phyloP scores from a whole-genome alignment of 176 grass and related monocot species.

The Puya raimondii region DNA sequence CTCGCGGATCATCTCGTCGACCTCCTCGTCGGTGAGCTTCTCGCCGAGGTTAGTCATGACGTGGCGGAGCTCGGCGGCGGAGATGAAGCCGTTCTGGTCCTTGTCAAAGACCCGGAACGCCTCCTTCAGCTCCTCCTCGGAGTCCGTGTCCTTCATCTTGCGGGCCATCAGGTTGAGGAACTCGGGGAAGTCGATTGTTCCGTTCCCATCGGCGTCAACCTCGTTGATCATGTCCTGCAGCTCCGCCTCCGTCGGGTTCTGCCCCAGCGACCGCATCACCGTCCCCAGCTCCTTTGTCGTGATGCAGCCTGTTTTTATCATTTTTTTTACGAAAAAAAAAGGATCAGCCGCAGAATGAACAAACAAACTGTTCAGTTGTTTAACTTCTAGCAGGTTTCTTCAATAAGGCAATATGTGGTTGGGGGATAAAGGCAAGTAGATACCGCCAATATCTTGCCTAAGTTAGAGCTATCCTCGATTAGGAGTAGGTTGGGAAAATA shows the following conservation, averaged over 20 bases:
- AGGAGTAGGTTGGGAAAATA: too few species aligned
- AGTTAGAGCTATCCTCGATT: too few species aligned
- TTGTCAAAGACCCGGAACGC: conserved; percentile 38
- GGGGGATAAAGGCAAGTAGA: too few species aligned
- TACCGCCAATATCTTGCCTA: too few species aligned
- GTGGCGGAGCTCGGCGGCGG: conserved; percentile 31
- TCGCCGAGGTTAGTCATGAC: conserved; percentile 38
- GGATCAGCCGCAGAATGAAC: too few species aligned
- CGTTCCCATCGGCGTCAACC: conserved; percentile 25
- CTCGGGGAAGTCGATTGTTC: conserved; percentile 27
- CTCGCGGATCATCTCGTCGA: conserved; percentile 32
- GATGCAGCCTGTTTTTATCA: conserved; percentile 22
- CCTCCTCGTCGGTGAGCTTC: conserved; percentile 34
- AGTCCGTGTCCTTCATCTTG: conserved; percentile 35
- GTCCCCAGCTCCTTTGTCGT: conserved; percentile 32
- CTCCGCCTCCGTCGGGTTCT: conserved; percentile 29
- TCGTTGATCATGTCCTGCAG: conserved; percentile 36
- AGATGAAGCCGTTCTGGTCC: conserved; percentile 29
- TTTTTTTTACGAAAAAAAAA: too few species aligned
- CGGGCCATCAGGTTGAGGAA: conserved; percentile 32
- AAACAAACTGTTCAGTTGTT: too few species aligned
- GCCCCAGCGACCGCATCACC: conserved; percentile 29
- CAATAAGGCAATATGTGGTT: too few species aligned
- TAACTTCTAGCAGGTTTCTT: too few species aligned
- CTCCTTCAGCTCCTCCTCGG: conserved; percentile 32